These are phyloP conservation scores for Penicillium concentricum DNA, from an alignment of 2,329 filamentous ascomycete genomes.

Conservation along the genomic window DNA sequence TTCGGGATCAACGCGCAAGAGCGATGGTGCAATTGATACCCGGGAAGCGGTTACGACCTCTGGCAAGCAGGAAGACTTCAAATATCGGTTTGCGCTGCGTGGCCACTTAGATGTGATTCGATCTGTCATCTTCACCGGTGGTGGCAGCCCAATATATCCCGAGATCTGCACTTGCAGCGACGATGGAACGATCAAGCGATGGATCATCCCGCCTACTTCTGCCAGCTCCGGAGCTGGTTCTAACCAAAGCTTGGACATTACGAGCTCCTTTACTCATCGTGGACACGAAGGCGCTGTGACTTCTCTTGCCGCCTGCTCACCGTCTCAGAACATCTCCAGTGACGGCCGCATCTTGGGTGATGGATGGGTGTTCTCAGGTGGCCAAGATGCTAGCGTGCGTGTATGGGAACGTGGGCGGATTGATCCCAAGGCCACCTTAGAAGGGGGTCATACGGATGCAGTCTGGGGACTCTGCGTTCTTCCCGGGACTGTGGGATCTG, in stretches of 20 bases:
- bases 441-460: slow-evolving; percentile 83
- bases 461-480: slow-evolving; percentile 95
- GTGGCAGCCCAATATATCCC: slow-evolving; percentile 90
- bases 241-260: slow-evolving; percentile 81
- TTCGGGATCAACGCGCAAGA: slow-evolving; percentile 68
- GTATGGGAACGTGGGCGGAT: slow-evolving; percentile 95
- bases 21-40: slow-evolving; percentile 64
- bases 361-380: slow-evolving; percentile 97
- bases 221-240: slow-evolving; percentile 59
- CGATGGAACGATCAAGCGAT: slow-evolving; percentile 93
- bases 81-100: slow-evolving; percentile 84
- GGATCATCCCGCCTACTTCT: slow-evolving; percentile 85
- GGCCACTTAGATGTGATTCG: slow-evolving; percentile 93
- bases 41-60: slow-evolving; percentile 44
- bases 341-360: slow-evolving; percentile 85
- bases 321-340: slow-evolving; percentile 83
- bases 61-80: slow-evolving; percentile 70
- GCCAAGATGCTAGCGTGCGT: slow-evolving; percentile 86
- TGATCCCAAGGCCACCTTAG: slow-evolving; percentile 89
- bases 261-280: slow-evolving; percentile 90
- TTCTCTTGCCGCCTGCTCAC: slow-evolving; percentile 80
- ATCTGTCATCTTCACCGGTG: slow-evolving; percentile 93
- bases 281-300: slow-evolving; percentile 91
- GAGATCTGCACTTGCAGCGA: slow-evolving; percentile 96
- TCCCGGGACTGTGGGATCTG: slow-evolving; percentile 73